phyloP scores from a whole-genome alignment of 2,329 filamentous ascomycete species.

The Colletotrichum euphorbiae region DNA sequence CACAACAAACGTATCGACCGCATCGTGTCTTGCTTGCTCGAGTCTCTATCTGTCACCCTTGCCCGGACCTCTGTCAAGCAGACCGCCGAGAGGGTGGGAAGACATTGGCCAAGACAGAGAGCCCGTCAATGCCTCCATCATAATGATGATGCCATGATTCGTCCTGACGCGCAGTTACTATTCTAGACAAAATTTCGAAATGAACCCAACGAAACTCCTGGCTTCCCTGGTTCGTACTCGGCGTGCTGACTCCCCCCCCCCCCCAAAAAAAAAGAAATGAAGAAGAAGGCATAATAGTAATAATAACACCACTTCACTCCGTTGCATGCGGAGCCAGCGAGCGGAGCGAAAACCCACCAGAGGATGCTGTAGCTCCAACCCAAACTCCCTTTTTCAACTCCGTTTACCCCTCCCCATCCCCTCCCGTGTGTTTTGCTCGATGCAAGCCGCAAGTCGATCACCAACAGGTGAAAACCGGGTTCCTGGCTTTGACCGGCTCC shows the following conservation, averaged over 20 bases:
- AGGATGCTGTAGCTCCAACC: conserved; percentile 12
- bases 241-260: conserved; percentile 24
- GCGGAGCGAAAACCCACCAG: conserved; percentile 21
- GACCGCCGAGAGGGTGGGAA: background rate
- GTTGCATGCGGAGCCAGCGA: conserved; percentile 26
- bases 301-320: conserved; percentile 6
- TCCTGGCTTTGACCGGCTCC: conserved; percentile 94
- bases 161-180: conserved; percentile 26
- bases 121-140: conserved; percentile 22
- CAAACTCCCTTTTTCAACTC: conserved; percentile 16
- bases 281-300: background rate
- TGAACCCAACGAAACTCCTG: conserved; percentile 24
- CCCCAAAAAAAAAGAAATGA: conserved; percentile 9
- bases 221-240: conserved; percentile 10
- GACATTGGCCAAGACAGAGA: background rate
- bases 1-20: conserved; percentile 4
- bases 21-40: conserved; percentile 26
- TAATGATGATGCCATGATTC: conserved; percentile 27
- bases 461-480: conserved; percentile 98
- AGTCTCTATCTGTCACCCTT: background rate
- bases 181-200: conserved; percentile 21
- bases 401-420: background rate
- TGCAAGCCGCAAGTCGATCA: conserved; percentile 54
- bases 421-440: conserved; percentile 24
- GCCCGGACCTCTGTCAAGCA: conserved; percentile 19